Base-by-base conservation (phyloP, 495 filamentous ascomycete species). In the Clavariopsis aquatica region DNA sequence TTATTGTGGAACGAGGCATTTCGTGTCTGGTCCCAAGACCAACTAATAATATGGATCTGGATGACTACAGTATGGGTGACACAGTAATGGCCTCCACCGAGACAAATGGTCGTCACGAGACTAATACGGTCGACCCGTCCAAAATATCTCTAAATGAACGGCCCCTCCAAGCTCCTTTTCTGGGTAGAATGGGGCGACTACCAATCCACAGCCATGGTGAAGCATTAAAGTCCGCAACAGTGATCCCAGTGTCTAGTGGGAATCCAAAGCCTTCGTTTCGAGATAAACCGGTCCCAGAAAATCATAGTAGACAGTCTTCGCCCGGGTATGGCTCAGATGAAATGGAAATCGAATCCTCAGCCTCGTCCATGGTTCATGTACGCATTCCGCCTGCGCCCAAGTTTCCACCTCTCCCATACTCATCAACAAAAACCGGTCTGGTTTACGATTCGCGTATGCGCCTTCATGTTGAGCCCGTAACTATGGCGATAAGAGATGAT, bases 371-470 rank as follows among this genome's bases (percentile, higher is more conserved):
- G 10, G 46, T 53, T 13, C 41, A 68, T 43, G 65, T 74, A 15
- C 55, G 65, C 1, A 52, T 71, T 10, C 62, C 67, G 20, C 67
- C 67, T 19, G 41, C 52, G 2, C 67, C 67, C 0, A 66, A 26
- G 19, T 70, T 64, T 26, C 43, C 64, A 8, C 64, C 68, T 3
- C 66, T 78, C 5, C 75, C 73, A 1, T 78, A 76, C 52, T 58
- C 74, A 0, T 74, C 73, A 17, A 52, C 64, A 69, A 79, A 26
- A 67, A 92, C 49, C 77, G 90, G 4, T 89, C 90, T 8, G 87
- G 95, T 36, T 82, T 98, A 97, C 73, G 94, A 98, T 77, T 83
- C 85, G 24, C 85, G 92, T 20, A 98, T 98, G 94, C 89, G 92
- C 55, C 87, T 89, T 64, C 94, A 98, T 71, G 87, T 87, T 36